These are phyloP conservation scores for Ustilaginoidea virens DNA, from an alignment of 2,329 filamentous ascomycete genomes.

Conservation along the genomic window DNA sequence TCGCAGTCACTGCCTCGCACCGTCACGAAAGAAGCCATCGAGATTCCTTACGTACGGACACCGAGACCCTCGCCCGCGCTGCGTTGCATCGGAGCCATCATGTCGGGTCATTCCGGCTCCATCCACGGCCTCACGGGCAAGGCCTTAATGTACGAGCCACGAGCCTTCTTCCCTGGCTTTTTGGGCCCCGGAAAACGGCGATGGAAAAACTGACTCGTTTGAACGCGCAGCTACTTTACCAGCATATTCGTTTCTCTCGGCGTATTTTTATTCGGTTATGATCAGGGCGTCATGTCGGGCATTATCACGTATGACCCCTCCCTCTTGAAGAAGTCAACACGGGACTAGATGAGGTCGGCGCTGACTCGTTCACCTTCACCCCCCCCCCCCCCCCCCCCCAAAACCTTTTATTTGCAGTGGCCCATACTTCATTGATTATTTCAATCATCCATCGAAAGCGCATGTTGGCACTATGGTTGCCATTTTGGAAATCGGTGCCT, in stretches of 20 bases:
- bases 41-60: constrained; percentile 54
- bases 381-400: not conserved
- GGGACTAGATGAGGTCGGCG: not conserved
- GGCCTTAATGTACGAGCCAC: constrained; percentile 57
- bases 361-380: no score
- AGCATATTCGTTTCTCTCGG: constrained; percentile 80
- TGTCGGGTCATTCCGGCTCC: constrained; percentile 64
- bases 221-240: constrained; percentile 62
- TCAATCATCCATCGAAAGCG: constrained; percentile 72
- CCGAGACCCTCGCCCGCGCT: constrained; percentile 50
- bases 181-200: no score
- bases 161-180: not conserved
- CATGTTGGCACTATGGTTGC: constrained; percentile 96
- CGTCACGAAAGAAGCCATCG: constrained; percentile 62
- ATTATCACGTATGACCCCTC: constrained; percentile 42
- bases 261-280: constrained; percentile 80
- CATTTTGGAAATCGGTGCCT: constrained; percentile 85
- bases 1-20: constrained; percentile 24
- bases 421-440: constrained; percentile 78
- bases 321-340: no score
- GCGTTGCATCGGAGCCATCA: constrained; percentile 64
- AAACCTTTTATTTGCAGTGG: constrained; percentile 40
- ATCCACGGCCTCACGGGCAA: constrained; percentile 92
- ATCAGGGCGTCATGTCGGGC: constrained; percentile 78
- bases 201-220: no score